Evolutionary conservation across 2,329 filamentous ascomycete genomes (phyloP).

Genomic region (Fusarium sp.): DNA sequence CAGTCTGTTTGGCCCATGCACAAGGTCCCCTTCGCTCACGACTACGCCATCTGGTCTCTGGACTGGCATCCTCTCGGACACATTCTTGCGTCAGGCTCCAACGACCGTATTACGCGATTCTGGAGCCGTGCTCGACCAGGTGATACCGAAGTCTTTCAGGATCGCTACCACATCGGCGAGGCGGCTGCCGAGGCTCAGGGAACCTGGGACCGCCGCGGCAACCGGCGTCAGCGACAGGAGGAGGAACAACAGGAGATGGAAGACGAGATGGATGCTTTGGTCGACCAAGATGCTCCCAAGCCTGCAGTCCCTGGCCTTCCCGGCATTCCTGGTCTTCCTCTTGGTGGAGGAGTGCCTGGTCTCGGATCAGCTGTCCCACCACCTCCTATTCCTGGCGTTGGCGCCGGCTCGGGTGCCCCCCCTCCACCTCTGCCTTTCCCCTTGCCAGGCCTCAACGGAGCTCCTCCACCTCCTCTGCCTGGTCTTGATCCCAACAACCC

Average conservation of each 20-base stretch:
- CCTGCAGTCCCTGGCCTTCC: constrained; percentile 55
- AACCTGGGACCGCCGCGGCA: constrained; percentile 88
- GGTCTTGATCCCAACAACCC: constrained; percentile 71
- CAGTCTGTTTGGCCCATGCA: constrained; percentile 96
- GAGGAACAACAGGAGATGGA: constrained; percentile 95
- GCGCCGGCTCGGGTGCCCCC: constrained; percentile 53
- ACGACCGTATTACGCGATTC: constrained; percentile 96
- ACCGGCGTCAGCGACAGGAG: constrained; percentile 83
- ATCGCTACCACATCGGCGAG: constrained; percentile 96
- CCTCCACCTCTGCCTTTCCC: constrained; percentile 66
- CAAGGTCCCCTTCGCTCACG: constrained; percentile 86
- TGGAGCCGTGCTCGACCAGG: constrained; percentile 94
- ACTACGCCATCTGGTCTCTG: constrained; percentile 96
- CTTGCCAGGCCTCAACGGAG: constrained; percentile 61
- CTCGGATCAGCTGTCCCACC: constrained; percentile 58
- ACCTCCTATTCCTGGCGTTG: constrained; percentile 64
- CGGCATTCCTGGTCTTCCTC: constrained; percentile 70
- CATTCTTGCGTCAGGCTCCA: constrained; percentile 93
- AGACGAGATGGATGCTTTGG: constrained; percentile 91
- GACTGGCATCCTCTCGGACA: constrained; percentile 98
- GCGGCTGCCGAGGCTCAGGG: constrained; percentile 92
- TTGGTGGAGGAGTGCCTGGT: constrained; percentile 55
- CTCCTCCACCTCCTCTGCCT: constrained; percentile 63
- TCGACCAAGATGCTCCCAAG: constrained; percentile 84
- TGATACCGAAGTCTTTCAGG: constrained; percentile 85